Base-by-base conservation (phyloP, 2,329 filamentous ascomycete genomes). In the Sporothrix euskadiensis region DNA sequence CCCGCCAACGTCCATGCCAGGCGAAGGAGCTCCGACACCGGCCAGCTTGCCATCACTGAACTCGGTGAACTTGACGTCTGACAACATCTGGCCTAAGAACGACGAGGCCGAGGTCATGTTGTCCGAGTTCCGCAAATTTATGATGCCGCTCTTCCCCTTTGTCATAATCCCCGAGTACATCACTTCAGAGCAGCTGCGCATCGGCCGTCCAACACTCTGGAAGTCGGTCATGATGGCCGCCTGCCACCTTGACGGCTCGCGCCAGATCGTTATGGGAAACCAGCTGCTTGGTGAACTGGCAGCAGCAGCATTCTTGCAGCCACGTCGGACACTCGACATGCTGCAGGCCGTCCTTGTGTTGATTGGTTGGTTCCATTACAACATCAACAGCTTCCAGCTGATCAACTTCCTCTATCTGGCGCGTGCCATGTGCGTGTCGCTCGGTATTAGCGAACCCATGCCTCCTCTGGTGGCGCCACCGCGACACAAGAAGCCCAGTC, bases 321-420 rank as follows among this genome's bases (percentile, higher is more conserved):
- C 84, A n/a, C 76, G 79, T 39, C 84, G 82, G 76, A 83, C 79
- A 35, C 75, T 87, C 4, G 86, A 87, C 73, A 76, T 87, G 41
- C 79, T 87, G 19, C 85, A 87, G 76, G 84, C 81, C 0, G 73
- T 87, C 71, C 80, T 84, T 77, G 75, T 87, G 16, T 71, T 86
- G 16, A 77, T 87, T 26, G 81, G 82, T 9, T 87, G 85, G 85
- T 85, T 82, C 72, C 83, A 86, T 74, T 84, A 84, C 76, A 84
- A 82, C 52, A 78, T 87, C 66, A 85, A 84, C 76, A 85, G 83
- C 75, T 83, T 84, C 66, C 84, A 87, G 77, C 79, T 86, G 52
- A 85, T 83, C 0, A 87, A 86, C 71, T 73, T 87, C 4, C 78
- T 87, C 2, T 87, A 85, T 75, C 79, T 88, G 69, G 81, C 83